Evolutionary conservation across 2,329 filamentous ascomycete genomes (phyloP), one percentile per base, ranked within the genome.

Genomic region (Colletotrichum sp.): DNA sequence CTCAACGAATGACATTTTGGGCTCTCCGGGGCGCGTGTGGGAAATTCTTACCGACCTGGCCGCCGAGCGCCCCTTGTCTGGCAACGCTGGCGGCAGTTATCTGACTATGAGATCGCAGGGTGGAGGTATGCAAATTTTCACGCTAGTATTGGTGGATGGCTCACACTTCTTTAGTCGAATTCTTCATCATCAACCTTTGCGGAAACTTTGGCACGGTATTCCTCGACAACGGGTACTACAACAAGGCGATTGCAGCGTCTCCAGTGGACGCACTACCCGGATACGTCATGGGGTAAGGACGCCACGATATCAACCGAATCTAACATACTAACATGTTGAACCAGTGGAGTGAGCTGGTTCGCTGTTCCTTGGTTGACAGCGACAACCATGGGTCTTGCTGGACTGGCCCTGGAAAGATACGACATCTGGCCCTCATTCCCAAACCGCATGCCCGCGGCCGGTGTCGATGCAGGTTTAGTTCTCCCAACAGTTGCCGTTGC

Each of bases 311-410:
- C 6, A 12, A 12, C 12, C 18, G 6, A 12, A 4, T 18, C 24
- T 29, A 5, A 2, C 16, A 31, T 21, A 6, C 67, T 75, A 24
- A 75, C 18, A 27, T 4, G 8, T 1, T 7, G 18, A 18, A 4
- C 6, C 6, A 75, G 74, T 7, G 95, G 96, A 27, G 88, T 98
- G 2, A 92, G 91, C 64, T 98, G 95, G 95, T 98, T 98, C 78
- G 95, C 95, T 1, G 97, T 98, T 66, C 96, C 96, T 1, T 98
- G 94, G 94, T 88, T 98, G 12, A 94, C 92, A 4, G 95, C 95
- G 2, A 98, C 94, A 0, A 98, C 95, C 2, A 94, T 98, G 91
- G 95, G 95, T 36, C 89, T 98, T 8, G 90, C 94, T 1, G 95
- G 94, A 5, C 87, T 98, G 9, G 94, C 95, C 1, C 88, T 98